Base-by-base conservation (phyloP, 768 basidiomycete genomes). In the Agrocybe chaxingu region DNA sequence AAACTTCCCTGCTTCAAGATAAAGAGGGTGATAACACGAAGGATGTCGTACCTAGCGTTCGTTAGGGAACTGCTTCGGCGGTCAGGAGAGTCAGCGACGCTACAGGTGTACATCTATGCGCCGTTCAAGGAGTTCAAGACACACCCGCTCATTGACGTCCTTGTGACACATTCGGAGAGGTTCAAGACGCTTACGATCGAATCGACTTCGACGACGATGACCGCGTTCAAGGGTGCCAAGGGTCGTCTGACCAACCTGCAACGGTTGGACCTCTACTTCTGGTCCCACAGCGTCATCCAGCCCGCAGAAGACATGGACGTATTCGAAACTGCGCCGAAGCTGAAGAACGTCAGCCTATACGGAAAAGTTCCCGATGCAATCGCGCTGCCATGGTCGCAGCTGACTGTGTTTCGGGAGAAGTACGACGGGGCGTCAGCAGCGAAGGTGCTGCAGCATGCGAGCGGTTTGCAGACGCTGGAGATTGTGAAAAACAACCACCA, bases 1-100 rank as follows among this genome's bases (percentile, higher is more conserved):
- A 44, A 52, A 10, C 49, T 55, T 10, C 54, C 54, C 4, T 44
- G 45, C 1, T 43, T 55, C 44, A 47, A 51, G 24, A 34, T 55
- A 11, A 12, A 37, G 36, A 37, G 11, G 36, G 13, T 29, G 1
- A 36, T 10, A 29, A 37, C 24, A 39, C 39, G 4, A 32, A 44
- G 16, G 16, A 24, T 3, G 8, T 39, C 38, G 8, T 54, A 50
- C 8, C 11, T 29, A 16, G 10, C 10, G 2, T 16, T 50, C n/a
- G 43, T 54, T 18, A 41, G 45, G 18, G 47, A 45, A 1, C 52
- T 54, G 29, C 41, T 49, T 16, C 18, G 32, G 30, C 52, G 52
- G 43, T 54, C 52, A 29, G 52, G 52, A 7, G n/a, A 33, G 5
- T 24, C 41, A 4, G 41, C 35, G 12, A 50, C 48, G 12, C 52